Evolutionary conservation across 805 yeast genomes (phyloP).

Genomic region (Cyberlindnera mississippiensis): DNA sequence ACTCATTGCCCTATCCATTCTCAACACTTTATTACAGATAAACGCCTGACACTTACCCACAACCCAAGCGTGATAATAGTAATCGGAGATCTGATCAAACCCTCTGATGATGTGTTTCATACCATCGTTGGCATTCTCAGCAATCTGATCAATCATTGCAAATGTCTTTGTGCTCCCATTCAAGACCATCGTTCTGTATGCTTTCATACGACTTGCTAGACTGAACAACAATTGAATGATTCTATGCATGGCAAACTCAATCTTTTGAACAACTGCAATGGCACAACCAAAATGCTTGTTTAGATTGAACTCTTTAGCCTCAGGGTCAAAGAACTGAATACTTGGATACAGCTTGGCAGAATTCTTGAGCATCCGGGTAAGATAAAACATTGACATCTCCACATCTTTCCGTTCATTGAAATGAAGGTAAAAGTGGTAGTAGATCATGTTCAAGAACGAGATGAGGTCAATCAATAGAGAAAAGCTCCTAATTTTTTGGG

Average conservation of each 20-base stretch:
- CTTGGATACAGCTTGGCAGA: constrained; percentile 10
- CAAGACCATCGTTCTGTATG: constrained; percentile 14
- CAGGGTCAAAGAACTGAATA: constrained; percentile 17
- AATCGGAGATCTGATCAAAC: constrained; percentile 16
- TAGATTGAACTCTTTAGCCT: constrained; percentile 15
- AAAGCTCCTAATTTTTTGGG: constrained; percentile 12
- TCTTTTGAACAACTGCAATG: constrained; percentile 18
- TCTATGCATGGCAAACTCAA: constrained; percentile 22
- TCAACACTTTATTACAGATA: constrained; percentile 15
- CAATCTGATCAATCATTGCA: constrained; percentile 14
- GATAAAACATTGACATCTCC: constrained; percentile 15
- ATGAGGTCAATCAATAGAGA: constrained; percentile 10
- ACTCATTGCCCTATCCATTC: constrained; percentile 9
- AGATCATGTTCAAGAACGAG: constrained; percentile 20
- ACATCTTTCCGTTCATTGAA: constrained; percentile 15
- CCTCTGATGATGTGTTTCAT: constrained; percentile 11
- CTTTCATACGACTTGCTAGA: constrained; percentile 17
- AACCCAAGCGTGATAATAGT: constrained; percentile 28
- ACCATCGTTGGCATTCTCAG: constrained; percentile 1
- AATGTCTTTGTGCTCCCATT: constrained; percentile 3
- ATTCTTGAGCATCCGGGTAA: constrained; percentile 7
- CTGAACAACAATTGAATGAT: constrained; percentile 19
- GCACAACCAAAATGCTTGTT: constrained; percentile 23
- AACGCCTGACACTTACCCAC: constrained; percentile 21
- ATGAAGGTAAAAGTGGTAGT: constrained; percentile 23